Percentiles rank a stretch among this genome's conserved stretches.
Evolutionary conservation across 768 basidiomycete species (phyloP).

Genomic region (Amanita exitialis): DNA sequence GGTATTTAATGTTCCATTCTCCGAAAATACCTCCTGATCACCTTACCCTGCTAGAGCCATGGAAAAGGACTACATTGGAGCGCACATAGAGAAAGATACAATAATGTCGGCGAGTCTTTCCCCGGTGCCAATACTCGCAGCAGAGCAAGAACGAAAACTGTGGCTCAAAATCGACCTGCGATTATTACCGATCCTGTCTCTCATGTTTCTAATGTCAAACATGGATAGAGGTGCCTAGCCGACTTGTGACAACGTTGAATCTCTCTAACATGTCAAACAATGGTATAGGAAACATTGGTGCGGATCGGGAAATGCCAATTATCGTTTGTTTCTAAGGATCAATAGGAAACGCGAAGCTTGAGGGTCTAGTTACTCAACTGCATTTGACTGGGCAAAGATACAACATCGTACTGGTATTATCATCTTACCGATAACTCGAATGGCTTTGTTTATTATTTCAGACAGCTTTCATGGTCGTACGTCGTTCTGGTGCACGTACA

Average conservation of each 20-base stretch:
- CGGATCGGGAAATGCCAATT: background rate
- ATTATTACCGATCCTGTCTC: constrained; percentile 45
- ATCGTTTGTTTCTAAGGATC: background rate
- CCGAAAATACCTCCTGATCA: too few species aligned
- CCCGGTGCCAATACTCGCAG: too few species aligned
- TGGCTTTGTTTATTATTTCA: too few species aligned
- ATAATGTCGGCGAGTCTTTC: too few species aligned
- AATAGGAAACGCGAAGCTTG: constrained; percentile 54
- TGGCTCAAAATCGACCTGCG: constrained; percentile 50
- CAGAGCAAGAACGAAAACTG: constrained; percentile 38
- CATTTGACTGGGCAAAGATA: constrained; percentile 48
- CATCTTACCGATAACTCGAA: background rate
- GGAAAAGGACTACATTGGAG: too few species aligned
- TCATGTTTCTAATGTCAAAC: constrained; percentile 56
- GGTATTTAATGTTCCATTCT: too few species aligned
- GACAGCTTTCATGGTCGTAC: too few species aligned
- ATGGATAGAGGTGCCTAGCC: constrained; percentile 43
- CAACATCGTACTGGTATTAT: constrained; percentile 52
- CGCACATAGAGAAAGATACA: too few species aligned
- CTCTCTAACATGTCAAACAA: background rate
- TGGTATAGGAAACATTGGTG: background rate
- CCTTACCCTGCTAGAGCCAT: too few species aligned
- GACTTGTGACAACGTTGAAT: background rate
- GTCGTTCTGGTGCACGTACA: too few species aligned
- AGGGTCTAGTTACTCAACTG: constrained; percentile 51